Base-by-base conservation (phyloP, 257 asterid species). In the Henckelia pumila region DNA sequence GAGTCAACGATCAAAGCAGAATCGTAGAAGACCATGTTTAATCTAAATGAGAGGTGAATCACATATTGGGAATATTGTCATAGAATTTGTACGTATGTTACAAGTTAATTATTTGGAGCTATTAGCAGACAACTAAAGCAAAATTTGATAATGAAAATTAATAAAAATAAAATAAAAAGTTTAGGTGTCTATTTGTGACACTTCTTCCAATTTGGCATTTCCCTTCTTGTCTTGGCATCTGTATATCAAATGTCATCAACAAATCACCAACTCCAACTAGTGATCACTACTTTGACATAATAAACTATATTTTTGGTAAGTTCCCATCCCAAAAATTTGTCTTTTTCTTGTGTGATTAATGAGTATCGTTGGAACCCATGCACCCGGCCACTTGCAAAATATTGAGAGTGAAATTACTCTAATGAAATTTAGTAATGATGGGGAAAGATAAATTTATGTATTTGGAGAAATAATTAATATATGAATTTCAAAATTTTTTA, bases 131-230 rank as follows among this genome's bases (percentile, higher is more conserved):
- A 37, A 75, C 35, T 74, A 73, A 68, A 59, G 76, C 67, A 70
- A 82, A 68, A 30, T 0, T 35, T 68, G n/a, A n/a, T 82, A 79
- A 72, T 72, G 56, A n/a, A n/a, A n/a, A 66, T 59, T 56, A 35
- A 1, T 35, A 8, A 35, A 9, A n/a, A n/a, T 30, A 6, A 35
- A 35, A 8, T 35, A 8, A 35, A 35, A 35, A 8, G 44, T 9
- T 9, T 35, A 9, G 44, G 14, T 35, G 44, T 8, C 44, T 7
- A 35, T 35, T 35, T 35, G 14, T 35, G 14, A 8, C 9, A 35
- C 14, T 35, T 35, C 3, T 35, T 35, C 44, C 44, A 9, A 35
- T 35, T 35, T 35, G 14, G 8, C 44, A 35, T 35, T 35, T 30
- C 44, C 14, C 3, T 35, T 35, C 13, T 35, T 35, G 44, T 35